A percentile compares a stretch with the other conserved stretches of the same genome.
Conservation (phyloP, 2,329 filamentous ascomycete species). For the Alternaria conjuncta region DNA sequence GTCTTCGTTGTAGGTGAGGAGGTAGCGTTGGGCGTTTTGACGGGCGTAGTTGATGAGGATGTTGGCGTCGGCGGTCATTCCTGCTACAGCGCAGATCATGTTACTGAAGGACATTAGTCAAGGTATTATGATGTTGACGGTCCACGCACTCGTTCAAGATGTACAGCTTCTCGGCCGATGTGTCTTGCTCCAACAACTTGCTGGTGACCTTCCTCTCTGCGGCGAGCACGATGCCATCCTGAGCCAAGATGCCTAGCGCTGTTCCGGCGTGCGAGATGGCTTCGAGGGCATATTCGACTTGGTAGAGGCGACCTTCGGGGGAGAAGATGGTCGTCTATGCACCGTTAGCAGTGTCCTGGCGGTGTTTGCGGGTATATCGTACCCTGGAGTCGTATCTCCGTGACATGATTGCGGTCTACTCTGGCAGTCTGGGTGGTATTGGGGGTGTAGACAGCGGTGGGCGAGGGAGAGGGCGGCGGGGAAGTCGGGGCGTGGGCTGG, state of each 20-base stretch:
- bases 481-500: slow-evolving; percentile 32
- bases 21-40: slow-evolving; percentile 94
- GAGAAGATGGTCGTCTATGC: slow-evolving; percentile 98
- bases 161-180: slow-evolving; percentile 99
- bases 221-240: slow-evolving; percentile 97
- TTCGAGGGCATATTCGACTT: slow-evolving; percentile 98
- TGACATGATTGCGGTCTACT: slow-evolving; percentile 69
- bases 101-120: slow-evolving; percentile 66
- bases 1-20: slow-evolving; percentile 99
- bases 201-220: slow-evolving; percentile 99
- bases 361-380: slow-evolving; percentile 49
- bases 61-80: slow-evolving; percentile 99
- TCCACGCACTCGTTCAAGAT: slow-evolving; percentile 89
- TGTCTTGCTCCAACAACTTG: slow-evolving; percentile 98
- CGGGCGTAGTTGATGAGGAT: slow-evolving; percentile 99
- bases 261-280: slow-evolving; percentile 98
- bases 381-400: slow-evolving; percentile 97
- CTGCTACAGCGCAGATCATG: slow-evolving; percentile 99
- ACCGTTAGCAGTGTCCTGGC: slow-evolving; percentile 30
- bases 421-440: background rate
- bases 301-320: slow-evolving; percentile 95
- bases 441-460: slow-evolving; percentile 12
- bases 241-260: slow-evolving; percentile 92
- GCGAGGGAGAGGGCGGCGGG: slow-evolving; percentile 25
- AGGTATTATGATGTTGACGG: background rate